phyloP scores from a whole-genome alignment of 345 rosid genomes.

The Citrus medica region DNA sequence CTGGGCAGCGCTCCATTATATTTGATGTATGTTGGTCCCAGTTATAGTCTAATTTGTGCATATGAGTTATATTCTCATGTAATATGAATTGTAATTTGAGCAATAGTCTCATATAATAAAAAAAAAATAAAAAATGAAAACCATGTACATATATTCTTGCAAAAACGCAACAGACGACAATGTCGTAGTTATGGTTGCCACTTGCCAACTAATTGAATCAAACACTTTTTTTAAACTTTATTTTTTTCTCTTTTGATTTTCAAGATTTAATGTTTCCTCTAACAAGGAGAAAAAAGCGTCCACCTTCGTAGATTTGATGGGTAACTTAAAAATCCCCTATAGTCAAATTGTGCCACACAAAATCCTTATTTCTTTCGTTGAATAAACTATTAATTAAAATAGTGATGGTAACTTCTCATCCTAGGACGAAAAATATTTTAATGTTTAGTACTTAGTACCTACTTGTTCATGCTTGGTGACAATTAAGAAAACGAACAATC shows the following conservation, averaged over 20 bases:
- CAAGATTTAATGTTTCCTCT: conserved; percentile 1
- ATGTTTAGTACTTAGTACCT: background rate
- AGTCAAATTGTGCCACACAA: conserved; percentile 4
- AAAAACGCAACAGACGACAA: background rate
- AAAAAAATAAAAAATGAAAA: conserved; percentile 3
- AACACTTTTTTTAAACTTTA: too few species aligned
- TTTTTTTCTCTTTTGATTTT: too few species aligned
- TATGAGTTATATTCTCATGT: too few species aligned
- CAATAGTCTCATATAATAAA: too few species aligned
- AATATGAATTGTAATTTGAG: too few species aligned
- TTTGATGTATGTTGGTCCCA: too few species aligned
- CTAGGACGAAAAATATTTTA: background rate
- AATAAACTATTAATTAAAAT: background rate
- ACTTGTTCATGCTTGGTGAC: background rate
- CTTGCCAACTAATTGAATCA: conserved; percentile 10
- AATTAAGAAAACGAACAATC: background rate
- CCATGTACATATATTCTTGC: background rate
- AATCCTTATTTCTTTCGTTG: too few species aligned
- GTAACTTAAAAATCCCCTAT: background rate
- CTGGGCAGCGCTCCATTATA: too few species aligned
- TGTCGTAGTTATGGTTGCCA: background rate
- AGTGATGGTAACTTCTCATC: background rate
- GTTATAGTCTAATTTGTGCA: too few species aligned
- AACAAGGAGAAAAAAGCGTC: background rate
- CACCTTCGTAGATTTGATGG: background rate